Conservation (phyloP, 805 yeast genomes). For the Gaillardinia entomophila region DNA sequence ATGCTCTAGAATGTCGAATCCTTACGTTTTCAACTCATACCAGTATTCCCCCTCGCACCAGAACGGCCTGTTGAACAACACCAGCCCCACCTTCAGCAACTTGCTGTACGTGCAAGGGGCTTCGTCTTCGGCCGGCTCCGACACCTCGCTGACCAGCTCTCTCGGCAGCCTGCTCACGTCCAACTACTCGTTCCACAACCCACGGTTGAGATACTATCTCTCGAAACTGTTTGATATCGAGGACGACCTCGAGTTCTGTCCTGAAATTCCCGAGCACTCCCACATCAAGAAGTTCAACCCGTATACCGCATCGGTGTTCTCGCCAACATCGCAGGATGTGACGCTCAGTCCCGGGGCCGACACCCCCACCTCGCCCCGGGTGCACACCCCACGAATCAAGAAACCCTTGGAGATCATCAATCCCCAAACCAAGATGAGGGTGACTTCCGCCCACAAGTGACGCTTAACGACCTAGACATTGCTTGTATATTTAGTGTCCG, state of each 20-base stretch:
- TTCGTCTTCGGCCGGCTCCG: conserved; percentile 7
- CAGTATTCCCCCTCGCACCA: conserved; percentile 26
- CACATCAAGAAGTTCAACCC: conserved; percentile 54
- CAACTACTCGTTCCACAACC: conserved; percentile 38
- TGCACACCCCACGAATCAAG: conserved; percentile 51
- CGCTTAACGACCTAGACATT: not conserved
- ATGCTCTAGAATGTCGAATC: conserved; percentile 24
- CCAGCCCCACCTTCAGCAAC: conserved; percentile 26
- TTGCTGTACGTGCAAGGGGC: conserved; percentile 13
- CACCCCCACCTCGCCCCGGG: conserved; percentile 34
- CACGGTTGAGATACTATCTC: conserved; percentile 50
- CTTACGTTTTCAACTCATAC: conserved; percentile 28
- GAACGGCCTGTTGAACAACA: conserved; percentile 11
- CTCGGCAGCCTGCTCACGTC: conserved; percentile 4
- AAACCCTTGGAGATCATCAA: conserved; percentile 59
- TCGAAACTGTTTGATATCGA: conserved; percentile 58
- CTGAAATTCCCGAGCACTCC: conserved; percentile 42
- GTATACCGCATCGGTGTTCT: conserved; percentile 57
- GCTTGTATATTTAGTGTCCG: not conserved
- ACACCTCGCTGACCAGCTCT: conserved; percentile 6
- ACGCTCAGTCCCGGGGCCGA: conserved; percentile 1
- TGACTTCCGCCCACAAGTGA: conserved; percentile 8
- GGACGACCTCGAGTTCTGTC: conserved; percentile 62
- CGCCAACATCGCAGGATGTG: conserved; percentile 30
- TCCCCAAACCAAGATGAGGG: conserved; percentile 55